Evolutionary conservation across 345 rosid species (phyloP), one percentile per base, ranked within the genome.

Genomic region (Gossypium anomalum): DNA sequence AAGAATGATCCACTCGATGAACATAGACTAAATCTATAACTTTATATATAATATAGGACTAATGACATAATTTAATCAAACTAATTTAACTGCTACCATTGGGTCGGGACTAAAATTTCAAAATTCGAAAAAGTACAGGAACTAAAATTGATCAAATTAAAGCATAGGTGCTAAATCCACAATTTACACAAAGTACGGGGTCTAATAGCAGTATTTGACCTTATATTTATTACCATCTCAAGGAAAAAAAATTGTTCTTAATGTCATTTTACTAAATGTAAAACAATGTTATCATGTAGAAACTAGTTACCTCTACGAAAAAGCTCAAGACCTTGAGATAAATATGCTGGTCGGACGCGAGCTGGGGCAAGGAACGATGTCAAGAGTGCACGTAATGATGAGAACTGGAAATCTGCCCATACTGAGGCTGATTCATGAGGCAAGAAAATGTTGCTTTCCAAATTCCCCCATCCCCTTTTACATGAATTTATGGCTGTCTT

Each of bases 311-410:
- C 99, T 85, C 76, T 86, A 25, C 78, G 86, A 71, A 91, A 95
- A 81, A 93, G 92, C 83, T 91, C 89, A 76, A 90, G 87, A 60
- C 87, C 86, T 76, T 73, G 82, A 74, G 93, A 86, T 67, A 95
- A 82, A 84, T 81, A 83, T 52, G 83, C 80, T 38, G 97, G 89
- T 2, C 92, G 92, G 55, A 57, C 60, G 71, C 78, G 79, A 78
- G 89, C 78, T 51, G 89, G 94, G 61, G 98, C 89, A 77, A 93
- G 88, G 9, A 93, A 87, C 74, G 97, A 91, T 61, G 90, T 88
- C 81, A 84, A 80, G 71, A 95, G 88, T 45, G 96, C 93, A 62
- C 78, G 83, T 57, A 95, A 86, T 52, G 93, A 88, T 64, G 94
- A 87, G 73, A 90, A 84, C 85, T 88, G 96, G 75, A 90, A 85